Evolutionary conservation across 805 yeast genomes (phyloP), one percentile per base, ranked within the genome.

Genomic region (Komagataella populi): DNA sequence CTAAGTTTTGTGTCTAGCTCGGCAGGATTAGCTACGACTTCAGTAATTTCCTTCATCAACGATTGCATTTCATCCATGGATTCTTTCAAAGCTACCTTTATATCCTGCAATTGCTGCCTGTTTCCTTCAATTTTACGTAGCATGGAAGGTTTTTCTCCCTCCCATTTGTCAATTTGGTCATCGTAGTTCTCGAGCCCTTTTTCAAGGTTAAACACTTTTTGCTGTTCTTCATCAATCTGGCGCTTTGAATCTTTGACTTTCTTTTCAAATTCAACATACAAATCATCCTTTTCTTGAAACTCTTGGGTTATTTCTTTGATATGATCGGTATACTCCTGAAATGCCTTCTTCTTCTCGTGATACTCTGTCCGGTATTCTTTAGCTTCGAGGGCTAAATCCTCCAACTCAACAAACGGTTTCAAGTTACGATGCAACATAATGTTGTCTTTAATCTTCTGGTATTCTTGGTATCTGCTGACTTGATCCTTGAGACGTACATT

Each of bases 381-480:
- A 63, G 69, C 54, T 69, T 72, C 23, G 64, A 22, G 47, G 22
- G 47, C 47, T 23, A 22, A 59, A 7, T 58, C 62, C 14, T 61
- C 62, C 22, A 72, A 56, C 3, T 64, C 68, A 12, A 67, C 66
- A 49, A 69, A 61, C 20, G 59, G 73, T 45, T 56, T 61, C 58
- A 52, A 67, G 52, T 60, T 73, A 61, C 60, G 69, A 60, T 63
- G 74, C 54, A 54, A 65, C 17, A 55, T 65, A 51, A 63, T 63
- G 50, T 69, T 75, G 63, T 55, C 61, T 49, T 60, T 68, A 52
- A 79, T 75, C 30, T 66, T 66, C 55, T 75, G 68, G 55, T 64
- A 78, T 47, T 72, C 74, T 44, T 70, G 62, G 55, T 65, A 72
- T 46, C 70, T 70, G 48, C 68, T 70, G 0, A 78, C 84, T 51